phyloP scores from a whole-genome alignment of 1,284 basidiomycete genomes.

The Vanrija pseudolonga region DNA sequence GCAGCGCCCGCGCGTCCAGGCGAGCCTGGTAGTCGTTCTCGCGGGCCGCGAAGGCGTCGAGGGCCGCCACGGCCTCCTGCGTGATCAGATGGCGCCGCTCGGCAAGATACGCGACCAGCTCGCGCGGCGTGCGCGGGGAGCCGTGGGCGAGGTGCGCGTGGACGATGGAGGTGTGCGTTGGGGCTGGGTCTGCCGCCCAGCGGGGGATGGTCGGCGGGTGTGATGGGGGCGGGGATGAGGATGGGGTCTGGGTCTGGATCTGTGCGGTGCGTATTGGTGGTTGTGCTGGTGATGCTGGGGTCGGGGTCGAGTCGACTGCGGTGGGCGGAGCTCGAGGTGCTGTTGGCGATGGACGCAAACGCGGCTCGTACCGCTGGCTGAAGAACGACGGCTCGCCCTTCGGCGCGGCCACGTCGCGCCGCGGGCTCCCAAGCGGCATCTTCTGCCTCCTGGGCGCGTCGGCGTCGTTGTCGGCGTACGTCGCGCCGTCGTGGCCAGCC shows the following conservation, averaged over 20 bases:
- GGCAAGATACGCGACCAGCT: neutral
- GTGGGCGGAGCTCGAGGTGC: too few species aligned
- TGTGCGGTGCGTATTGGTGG: too few species aligned
- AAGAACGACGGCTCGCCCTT: neutral
- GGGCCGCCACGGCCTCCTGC: neutral
- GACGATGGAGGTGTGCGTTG: neutral
- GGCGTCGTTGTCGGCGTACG: too few species aligned
- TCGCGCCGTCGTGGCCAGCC: too few species aligned
- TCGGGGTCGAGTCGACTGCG: too few species aligned
- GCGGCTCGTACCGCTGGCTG: neutral
- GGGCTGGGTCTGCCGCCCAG: neutral
- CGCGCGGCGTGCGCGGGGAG: neutral
- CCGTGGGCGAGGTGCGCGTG: slow-evolving; percentile 1
- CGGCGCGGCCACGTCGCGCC: neutral
- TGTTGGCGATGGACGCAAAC: neutral
- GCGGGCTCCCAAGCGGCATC: slow-evolving; percentile 1
- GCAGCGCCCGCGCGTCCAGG: neutral
- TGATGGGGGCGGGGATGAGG: too few species aligned
- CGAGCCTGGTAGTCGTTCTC: neutral
- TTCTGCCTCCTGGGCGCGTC: neutral
- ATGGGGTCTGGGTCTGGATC: too few species aligned
- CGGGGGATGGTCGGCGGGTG: too few species aligned
- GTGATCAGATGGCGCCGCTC: neutral
- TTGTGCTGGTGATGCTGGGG: too few species aligned
- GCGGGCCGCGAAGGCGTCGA: slow-evolving; percentile 1